These are phyloP conservation scores for Selaginella tamariscina DNA, from an alignment of 75 land plant species.

Conservation along the genomic window DNA sequence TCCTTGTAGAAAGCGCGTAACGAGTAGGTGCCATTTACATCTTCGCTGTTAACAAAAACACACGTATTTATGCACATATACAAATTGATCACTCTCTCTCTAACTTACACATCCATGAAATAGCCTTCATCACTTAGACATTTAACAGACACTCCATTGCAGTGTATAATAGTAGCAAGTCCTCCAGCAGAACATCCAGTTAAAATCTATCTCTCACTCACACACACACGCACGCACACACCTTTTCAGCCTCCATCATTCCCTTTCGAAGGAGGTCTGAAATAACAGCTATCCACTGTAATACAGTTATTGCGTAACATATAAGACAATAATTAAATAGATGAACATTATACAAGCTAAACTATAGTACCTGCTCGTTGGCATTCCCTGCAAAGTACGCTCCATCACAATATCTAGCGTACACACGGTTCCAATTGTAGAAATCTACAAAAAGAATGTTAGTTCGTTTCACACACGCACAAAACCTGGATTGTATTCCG, in stretches of 20 bases:
- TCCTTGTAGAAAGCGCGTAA: slow-evolving; percentile 27
- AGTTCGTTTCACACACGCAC: not conserved
- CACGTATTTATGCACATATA: not conserved
- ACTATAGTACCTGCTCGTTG: not conserved
- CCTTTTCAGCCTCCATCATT: slow-evolving; percentile 56
- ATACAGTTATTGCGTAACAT: too few species aligned
- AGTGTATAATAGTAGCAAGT: slow-evolving; percentile 65
- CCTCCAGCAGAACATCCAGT: slow-evolving; percentile 98
- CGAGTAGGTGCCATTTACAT: slow-evolving; percentile 18
- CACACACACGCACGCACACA: too few species aligned
- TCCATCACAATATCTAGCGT: slow-evolving; percentile 83
- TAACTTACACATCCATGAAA: slow-evolving; percentile 54
- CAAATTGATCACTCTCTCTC: not conserved
- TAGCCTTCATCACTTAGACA: slow-evolving; percentile 89
- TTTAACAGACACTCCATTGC: slow-evolving; percentile 47
- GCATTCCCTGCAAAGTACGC: slow-evolving; percentile 71
- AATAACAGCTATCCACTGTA: slow-evolving; percentile 77
- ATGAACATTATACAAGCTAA: too few species aligned
- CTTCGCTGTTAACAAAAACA: not conserved
- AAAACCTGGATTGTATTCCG: slow-evolving; percentile 65
- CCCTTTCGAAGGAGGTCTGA: slow-evolving; percentile 85
- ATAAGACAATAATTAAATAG: too few species aligned
- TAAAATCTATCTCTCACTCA: slow-evolving; percentile 14
- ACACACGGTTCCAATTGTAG: slow-evolving; percentile 81
- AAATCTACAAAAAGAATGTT: slow-evolving; percentile 40